Conservation (phyloP, 169 alveolate species). For the Eimeria tenella region DNA sequence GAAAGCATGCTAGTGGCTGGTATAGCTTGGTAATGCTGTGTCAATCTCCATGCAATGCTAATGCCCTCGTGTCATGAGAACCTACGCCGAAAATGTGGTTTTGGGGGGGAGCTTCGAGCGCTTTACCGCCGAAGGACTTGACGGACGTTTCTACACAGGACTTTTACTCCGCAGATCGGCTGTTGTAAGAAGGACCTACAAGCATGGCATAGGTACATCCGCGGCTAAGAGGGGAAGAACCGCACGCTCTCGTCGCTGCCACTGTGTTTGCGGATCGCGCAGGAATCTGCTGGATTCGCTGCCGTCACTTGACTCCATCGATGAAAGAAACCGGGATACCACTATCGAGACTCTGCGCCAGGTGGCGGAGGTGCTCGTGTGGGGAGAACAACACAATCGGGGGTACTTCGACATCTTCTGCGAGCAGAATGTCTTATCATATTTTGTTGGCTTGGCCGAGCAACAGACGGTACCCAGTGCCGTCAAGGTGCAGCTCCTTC, state of each 20-base stretch:
- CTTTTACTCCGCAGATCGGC: constrained; percentile 55
- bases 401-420: constrained; percentile 77
- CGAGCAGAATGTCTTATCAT: constrained; percentile 78
- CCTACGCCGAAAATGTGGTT: constrained; percentile 41
- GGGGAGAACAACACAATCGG: constrained; percentile 79
- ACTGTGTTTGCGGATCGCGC: background rate
- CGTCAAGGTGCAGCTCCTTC: constrained; percentile 79
- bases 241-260: background rate
- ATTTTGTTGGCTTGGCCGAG: constrained; percentile 55
- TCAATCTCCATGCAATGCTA: background rate
- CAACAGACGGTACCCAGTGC: constrained; percentile 71
- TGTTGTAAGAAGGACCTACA: constrained; percentile 23
- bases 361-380: constrained; percentile 77
- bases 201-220: background rate
- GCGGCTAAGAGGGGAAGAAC: too few species aligned
- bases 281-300: constrained; percentile 76
- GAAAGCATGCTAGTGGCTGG: constrained; percentile 1
- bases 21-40: background rate
- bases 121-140: constrained; percentile 38
- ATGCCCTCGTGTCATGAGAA: constrained; percentile 30
- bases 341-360: constrained; percentile 76
- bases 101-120: constrained; percentile 69
- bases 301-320: constrained; percentile 68
- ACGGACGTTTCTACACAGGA: constrained; percentile 50
- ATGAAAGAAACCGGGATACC: constrained; percentile 67